Evolutionary conservation across 1,139 yeast genomes (phyloP), one percentile per base, ranked within the genome.

Genomic region (Blastobotrys persicus): DNA sequence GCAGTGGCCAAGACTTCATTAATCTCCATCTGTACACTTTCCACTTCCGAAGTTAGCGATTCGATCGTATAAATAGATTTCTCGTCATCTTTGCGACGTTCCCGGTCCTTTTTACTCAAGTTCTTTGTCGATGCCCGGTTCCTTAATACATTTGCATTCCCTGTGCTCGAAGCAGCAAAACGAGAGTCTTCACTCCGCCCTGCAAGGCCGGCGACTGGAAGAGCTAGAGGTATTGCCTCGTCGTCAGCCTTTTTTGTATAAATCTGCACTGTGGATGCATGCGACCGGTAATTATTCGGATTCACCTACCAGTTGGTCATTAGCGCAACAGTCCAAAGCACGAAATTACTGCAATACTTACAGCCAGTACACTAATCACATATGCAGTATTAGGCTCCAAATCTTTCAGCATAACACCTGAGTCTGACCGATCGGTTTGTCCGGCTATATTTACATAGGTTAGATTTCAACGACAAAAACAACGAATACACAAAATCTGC

Each of bases 301-400:
- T 67, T 65, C 38, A 80, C 77, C 39, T 34, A 6, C n/a, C 12
- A 34, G 19, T 16, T 12, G 13, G 4, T 16, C 20, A 13, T 34
- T n/a, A 13, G 19, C 19, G 5, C 17, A 14, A 13, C 19, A 13
- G 5, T 34, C 39, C 12, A 6, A 5, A 34, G 12, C 19, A 12
- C 13, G 16, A 12, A 16, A n/a, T n/a, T n/a, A n/a, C n/a, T 16
- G 4, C 17, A 9, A 34, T 13, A 34, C 39, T 14, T 18, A 37
- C 41, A 0, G 85, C 80, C 14, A 81, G 72, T 14, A 82, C 70
- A 53, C 81, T 83, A 9, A 83, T 63, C 53, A 78, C 77, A 63
- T 82, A 82, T 51, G 72, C 72, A 11, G 73, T 70, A 45, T 75
- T 75, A 0, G 81, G 74, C 12, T 62, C 55, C 47, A 83, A 63